phyloP scores from a whole-genome alignment of 176 grass and related monocot species.

The Saccharum officinarum region DNA sequence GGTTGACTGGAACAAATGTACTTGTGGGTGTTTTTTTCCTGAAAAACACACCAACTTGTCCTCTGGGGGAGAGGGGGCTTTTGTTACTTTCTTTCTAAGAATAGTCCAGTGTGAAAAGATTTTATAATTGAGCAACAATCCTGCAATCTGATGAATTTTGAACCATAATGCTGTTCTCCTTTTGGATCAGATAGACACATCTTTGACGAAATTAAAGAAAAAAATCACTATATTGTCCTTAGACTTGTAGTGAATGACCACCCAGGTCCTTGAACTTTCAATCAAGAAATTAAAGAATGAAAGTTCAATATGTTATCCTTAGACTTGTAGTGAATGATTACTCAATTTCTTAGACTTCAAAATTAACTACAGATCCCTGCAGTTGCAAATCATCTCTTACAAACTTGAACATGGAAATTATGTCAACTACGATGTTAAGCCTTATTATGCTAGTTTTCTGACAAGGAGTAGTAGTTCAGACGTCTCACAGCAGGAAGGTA shows the following conservation, averaged over 20 bases:
- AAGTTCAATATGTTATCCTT: neutral
- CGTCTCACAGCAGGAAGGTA: neutral
- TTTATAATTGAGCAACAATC: neutral
- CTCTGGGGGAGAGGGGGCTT: no score
- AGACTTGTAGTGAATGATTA: neutral
- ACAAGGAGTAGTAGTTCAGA: neutral
- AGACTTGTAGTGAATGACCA: neutral
- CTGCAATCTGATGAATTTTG: neutral
- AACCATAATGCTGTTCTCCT: neutral
- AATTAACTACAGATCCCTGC: neutral
- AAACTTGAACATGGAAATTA: neutral
- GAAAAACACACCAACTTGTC: no score
- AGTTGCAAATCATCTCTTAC: neutral
- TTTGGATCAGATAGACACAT: neutral
- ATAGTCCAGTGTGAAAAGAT: neutral
- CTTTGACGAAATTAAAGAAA: no score
- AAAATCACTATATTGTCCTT: no score
- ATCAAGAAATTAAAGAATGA: neutral
- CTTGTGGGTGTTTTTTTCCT: no score
- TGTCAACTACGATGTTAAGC: neutral
- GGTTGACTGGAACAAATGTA: no score
- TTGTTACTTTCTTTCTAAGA: neutral
- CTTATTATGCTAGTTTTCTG: constrained; percentile 2
- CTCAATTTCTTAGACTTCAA: neutral
- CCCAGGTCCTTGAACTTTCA: neutral